phyloP scores from a whole-genome alignment of 2,329 filamentous ascomycete genomes.

The Aureobasidium sp. region DNA sequence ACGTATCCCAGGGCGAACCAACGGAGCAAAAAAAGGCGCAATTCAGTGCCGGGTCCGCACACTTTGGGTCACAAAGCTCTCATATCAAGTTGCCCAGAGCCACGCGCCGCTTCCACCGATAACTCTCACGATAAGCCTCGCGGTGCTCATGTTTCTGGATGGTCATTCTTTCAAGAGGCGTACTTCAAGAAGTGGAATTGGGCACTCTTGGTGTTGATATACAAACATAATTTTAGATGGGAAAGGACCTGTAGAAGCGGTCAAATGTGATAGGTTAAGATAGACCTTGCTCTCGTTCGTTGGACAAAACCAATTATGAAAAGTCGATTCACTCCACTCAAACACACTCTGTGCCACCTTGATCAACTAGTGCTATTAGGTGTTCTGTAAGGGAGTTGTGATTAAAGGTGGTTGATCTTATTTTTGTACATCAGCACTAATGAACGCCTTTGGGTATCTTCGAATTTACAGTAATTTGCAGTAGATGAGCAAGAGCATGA shows the following conservation, averaged over 20 bases:
- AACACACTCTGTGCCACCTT: no score
- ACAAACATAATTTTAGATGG: conserved; percentile 12
- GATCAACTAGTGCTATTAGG: no score
- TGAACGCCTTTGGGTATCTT: conserved; percentile 13
- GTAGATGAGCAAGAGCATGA: background rate
- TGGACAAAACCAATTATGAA: conserved; percentile 8
- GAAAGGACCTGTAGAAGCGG: background rate
- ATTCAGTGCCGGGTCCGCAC: background rate
- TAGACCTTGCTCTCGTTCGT: conserved; percentile 10
- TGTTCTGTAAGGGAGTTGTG: no score
- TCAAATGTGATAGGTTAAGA: background rate
- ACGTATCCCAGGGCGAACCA: background rate
- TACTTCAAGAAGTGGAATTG: background rate
- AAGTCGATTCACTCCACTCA: background rate
- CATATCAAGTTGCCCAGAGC: background rate
- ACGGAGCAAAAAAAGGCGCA: background rate
- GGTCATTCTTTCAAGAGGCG: background rate
- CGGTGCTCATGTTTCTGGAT: background rate
- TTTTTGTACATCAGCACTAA: background rate
- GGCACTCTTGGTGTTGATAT: background rate
- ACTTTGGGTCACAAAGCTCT: background rate
- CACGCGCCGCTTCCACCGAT: conserved; percentile 8
- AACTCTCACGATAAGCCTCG: background rate
- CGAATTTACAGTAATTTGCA: conserved; percentile 8
- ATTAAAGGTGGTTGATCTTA: background rate